Evolutionary conservation across 208 protist species (phyloP), one percentile per base, ranked within the genome.

Genomic region (Acanthamoeba castellanii): DNA sequence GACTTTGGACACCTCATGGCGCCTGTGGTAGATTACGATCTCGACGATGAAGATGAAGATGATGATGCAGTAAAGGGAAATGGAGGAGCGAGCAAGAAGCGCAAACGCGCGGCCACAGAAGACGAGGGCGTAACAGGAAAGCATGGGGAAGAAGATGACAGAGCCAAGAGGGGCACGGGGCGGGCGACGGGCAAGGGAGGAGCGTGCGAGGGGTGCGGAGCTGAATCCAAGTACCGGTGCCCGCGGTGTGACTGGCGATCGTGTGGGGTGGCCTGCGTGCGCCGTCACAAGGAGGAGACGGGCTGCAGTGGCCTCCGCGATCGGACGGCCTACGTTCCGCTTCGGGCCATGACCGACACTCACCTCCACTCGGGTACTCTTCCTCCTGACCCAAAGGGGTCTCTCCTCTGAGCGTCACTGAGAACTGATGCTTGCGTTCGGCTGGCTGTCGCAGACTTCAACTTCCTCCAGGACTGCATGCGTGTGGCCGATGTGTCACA

Each of bases 401-500:
- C 32, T 84, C 37, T 22, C 37, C 18, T 25, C 8, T 14, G 45
- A 50, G 45, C 45, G 11, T 50, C 45, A 50, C 45, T 11, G 0
- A 50, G 45, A 50, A 50, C 45, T 50, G 45, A 50, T 14, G 45
- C 14, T 50, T 50, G 45, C 45, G 13, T 50, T 50, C 45, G 45
- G 13, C 45, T 50, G 45, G 8, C 45, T 6, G 45, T 50, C 3
- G 1, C 32, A 92, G 87, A 92, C 61, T 92, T 92, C 47, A 92
- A 92, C 87, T 92, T 92, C 61, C 37, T 92, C 22, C 87, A 92
- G 42, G 87, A 92, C 27, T 68, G 87, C 64, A 68, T 92, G 87
- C 87, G 64, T 13, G 64, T 76, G 87, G 34, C 55, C 6, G 64
- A 76, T 55, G 61, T 92, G 18, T 45, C 87, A 22, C 59, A 92